Evolutionary conservation across 306 rosid genomes (phyloP).

Genomic region (Albizia julibrissin): DNA sequence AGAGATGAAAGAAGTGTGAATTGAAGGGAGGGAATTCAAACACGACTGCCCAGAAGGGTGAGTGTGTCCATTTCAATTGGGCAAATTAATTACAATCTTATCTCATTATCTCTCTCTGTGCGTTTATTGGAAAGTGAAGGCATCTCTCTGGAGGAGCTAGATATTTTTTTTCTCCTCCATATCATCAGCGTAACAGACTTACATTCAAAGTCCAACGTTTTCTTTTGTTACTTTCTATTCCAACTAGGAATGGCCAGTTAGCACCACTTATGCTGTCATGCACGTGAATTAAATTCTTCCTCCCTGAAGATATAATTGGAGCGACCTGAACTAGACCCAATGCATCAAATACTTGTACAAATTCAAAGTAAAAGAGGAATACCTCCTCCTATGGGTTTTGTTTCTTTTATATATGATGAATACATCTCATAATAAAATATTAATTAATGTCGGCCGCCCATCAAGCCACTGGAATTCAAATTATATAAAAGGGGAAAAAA

Average conservation of each 20-base stretch:
- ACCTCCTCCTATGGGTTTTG: background rate
- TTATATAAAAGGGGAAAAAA: background rate
- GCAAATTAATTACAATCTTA: constrained; percentile 47
- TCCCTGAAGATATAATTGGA: constrained; percentile 20
- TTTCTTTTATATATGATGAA: background rate
- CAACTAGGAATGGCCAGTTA: constrained; percentile 56
- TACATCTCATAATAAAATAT: background rate
- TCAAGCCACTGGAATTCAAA: background rate
- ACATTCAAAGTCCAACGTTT: constrained; percentile 18
- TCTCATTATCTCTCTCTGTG: constrained; percentile 41
- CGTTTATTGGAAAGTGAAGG: constrained; percentile 50
- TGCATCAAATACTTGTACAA: background rate
- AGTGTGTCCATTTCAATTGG: constrained; percentile 50
- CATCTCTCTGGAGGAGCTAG: constrained; percentile 34
- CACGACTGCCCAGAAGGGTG: constrained; percentile 46
- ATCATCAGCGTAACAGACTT: background rate
- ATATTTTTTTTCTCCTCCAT: constrained; percentile 27
- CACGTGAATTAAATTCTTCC: constrained; percentile 48
- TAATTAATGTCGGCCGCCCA: background rate
- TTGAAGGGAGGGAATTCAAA: constrained; percentile 47
- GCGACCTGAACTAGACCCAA: constrained; percentile 9
- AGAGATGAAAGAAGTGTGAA: constrained; percentile 15
- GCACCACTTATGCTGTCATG: constrained; percentile 56
- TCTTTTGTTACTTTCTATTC: constrained; percentile 27
- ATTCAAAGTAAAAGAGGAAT: constrained; percentile 30